Evolutionary conservation across 805 yeast species (phyloP).

Genomic region (Kodamaea jinghongensis): DNA sequence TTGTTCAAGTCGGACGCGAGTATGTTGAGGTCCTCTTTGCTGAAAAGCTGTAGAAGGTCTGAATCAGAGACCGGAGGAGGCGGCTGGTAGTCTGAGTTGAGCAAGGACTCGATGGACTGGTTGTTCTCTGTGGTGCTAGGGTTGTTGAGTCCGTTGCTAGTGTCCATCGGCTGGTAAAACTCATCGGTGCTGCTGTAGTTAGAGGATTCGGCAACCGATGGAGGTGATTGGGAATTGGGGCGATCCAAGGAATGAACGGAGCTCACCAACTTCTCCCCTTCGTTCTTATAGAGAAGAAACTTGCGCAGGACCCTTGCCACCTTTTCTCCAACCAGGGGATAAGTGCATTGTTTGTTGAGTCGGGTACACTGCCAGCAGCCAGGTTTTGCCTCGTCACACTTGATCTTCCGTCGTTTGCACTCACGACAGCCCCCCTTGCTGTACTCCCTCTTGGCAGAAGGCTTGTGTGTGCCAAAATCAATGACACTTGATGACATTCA

Average conservation of each 20-base stretch:
- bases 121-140: background rate
- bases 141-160: background rate
- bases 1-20: conserved; percentile 40
- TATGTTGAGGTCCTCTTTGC: conserved; percentile 32
- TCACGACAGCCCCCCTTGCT: conserved; percentile 41
- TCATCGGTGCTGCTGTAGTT: conserved; percentile 2
- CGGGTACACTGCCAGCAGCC: conserved; percentile 36
- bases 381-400: conserved; percentile 37
- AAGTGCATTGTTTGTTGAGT: conserved; percentile 32
- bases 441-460: conserved; percentile 21
- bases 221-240: background rate
- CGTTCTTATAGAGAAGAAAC: conserved; percentile 1
- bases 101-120: conserved; percentile 4
- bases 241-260: background rate
- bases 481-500: conserved; percentile 15
- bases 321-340: conserved; percentile 36
- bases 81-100: conserved; percentile 7
- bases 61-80: conserved; percentile 1
- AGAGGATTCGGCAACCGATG: background rate
- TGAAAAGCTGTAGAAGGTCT: conserved; percentile 14
- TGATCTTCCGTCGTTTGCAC: conserved; percentile 43
- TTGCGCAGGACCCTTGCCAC: conserved; percentile 30
- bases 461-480: conserved; percentile 10
- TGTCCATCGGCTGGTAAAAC: background rate
- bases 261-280: background rate